Evolutionary conservation across 768 basidiomycete genomes (phyloP), one percentile per base, ranked within the genome.

Genomic region (Solioccasus polychromus): DNA sequence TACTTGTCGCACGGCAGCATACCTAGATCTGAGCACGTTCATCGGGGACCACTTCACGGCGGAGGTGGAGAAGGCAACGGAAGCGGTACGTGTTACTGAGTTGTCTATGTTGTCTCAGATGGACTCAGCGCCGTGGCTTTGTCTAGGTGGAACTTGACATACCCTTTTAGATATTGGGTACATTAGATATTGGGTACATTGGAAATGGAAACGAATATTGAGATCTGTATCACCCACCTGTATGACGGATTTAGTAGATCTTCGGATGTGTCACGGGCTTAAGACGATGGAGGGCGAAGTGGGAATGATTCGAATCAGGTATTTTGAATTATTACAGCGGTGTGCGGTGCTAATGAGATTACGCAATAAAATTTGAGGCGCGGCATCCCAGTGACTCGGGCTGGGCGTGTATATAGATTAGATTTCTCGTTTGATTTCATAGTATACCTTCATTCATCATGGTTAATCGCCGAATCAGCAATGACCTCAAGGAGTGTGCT

Each of bases 131-230:
- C 43, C 35, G 42, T 36, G n/a, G n/a, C n/a, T n/a, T n/a, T n/a
- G n/a, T 46, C 37, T 29, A 67, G 64, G 66, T 65, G 41, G 63
- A 61, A 22, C 63, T 66, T 1, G 63, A 67, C 44, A 57, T 66
- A 48, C 22, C 51, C 30, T 63, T 67, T 46, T 59, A 55, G 35
- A 54, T 14, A 28, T 37, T 11, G 17, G 35, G 28, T 14, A 12
- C 18, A n/a, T 44, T 45, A 11, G 30, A 19, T 14, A 28, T 37
- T 11, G 17, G 35, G 28, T 14, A 12, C 18, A n/a, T 44, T 45
- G 45, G 41, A 23, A 50, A 41, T 35, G 29, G 24, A 28, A 36
- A 32, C 34, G 35, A 24, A 36, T 26, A 29, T 42, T 34, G 41
- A n/a, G 36, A 36, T 44, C 29, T 47, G 47, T 51, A 49, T 42